Evolutionary conservation across 768 basidiomycete species (phyloP).

Genomic region (Solioccasus polychromus): DNA sequence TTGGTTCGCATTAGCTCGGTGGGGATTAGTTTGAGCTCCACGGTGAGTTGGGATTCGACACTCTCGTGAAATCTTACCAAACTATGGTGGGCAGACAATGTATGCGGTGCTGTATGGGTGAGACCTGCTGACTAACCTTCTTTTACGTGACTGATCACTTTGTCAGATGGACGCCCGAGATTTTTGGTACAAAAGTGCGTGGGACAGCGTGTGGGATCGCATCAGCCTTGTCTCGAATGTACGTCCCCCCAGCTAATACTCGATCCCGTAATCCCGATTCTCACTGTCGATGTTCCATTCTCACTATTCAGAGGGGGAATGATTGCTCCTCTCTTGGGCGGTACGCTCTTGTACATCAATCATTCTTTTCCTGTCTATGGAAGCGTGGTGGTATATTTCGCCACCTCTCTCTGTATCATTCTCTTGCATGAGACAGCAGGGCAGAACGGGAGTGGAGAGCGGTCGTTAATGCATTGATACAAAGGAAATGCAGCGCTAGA

Average conservation of each 20-base stretch:
- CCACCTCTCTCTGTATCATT: conserved; percentile 63
- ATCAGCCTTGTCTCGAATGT: conserved; percentile 83
- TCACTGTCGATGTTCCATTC: background rate
- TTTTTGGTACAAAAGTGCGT: conserved; percentile 81
- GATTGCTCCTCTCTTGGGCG: conserved; percentile 82
- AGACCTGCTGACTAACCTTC: background rate
- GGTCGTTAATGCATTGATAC: conserved; percentile 22
- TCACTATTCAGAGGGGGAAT: conserved; percentile 67
- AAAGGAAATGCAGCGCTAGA: too few species aligned
- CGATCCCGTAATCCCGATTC: background rate
- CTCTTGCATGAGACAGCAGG: conserved; percentile 52
- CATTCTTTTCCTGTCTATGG: conserved; percentile 73
- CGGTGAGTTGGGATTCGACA: conserved; percentile 29
- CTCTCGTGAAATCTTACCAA: background rate
- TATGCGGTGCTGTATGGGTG: conserved; percentile 82
- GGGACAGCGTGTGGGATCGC: conserved; percentile 89
- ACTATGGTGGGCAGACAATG: conserved; percentile 53
- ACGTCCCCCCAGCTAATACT: conserved; percentile 24
- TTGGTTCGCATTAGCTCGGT: conserved; percentile 68
- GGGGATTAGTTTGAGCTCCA: conserved; percentile 73
- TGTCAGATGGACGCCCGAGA: conserved; percentile 75
- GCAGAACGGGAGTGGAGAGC: conserved; percentile 26
- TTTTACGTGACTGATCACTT: background rate
- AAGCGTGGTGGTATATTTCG: conserved; percentile 61
- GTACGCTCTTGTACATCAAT: conserved; percentile 63